Evolutionary conservation across 2,329 filamentous ascomycete species (phyloP).

Genomic region (Neofusicoccum laricinum): DNA sequence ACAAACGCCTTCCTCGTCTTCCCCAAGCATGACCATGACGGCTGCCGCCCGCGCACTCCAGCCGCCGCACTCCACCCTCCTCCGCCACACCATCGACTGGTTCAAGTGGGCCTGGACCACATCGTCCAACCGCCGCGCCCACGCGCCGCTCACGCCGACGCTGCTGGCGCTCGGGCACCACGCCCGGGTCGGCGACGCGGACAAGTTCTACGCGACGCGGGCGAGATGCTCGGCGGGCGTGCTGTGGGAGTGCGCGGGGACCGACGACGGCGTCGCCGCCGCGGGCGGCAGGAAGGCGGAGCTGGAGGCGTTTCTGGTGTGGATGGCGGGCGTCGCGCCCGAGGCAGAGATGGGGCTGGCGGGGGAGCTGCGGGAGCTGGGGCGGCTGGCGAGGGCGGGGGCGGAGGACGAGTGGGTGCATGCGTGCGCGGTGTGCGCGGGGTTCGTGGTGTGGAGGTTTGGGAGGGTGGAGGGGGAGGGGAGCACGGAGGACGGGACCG

Average conservation of each 20-base stretch:
- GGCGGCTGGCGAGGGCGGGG: neutral
- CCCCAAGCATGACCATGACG: neutral
- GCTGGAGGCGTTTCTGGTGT: neutral
- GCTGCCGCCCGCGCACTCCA: neutral
- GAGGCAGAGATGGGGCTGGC: neutral
- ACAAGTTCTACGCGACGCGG: neutral
- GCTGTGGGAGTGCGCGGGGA: neutral
- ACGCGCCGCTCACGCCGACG: neutral
- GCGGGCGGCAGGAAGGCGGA: neutral
- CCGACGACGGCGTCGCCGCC: too few species aligned
- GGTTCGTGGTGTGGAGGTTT: constrained; percentile 5
- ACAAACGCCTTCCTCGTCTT: neutral
- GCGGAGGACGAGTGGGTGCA: neutral
- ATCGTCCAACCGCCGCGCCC: neutral
- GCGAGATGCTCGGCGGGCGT: neutral
- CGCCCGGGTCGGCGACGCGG: neutral
- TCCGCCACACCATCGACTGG: neutral
- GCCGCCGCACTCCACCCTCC: neutral
- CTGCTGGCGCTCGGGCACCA: neutral
- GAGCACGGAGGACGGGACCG: neutral
- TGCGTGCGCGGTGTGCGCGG: neutral
- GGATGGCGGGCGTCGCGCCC: neutral
- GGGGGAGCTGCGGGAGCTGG: neutral
- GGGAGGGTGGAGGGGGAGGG: neutral
- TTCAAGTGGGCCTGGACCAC: constrained; percentile 4